Evolutionary conservation across 2,329 filamentous ascomycete genomes (phyloP).

Genomic region (Scortechinia acanthostroma): DNA sequence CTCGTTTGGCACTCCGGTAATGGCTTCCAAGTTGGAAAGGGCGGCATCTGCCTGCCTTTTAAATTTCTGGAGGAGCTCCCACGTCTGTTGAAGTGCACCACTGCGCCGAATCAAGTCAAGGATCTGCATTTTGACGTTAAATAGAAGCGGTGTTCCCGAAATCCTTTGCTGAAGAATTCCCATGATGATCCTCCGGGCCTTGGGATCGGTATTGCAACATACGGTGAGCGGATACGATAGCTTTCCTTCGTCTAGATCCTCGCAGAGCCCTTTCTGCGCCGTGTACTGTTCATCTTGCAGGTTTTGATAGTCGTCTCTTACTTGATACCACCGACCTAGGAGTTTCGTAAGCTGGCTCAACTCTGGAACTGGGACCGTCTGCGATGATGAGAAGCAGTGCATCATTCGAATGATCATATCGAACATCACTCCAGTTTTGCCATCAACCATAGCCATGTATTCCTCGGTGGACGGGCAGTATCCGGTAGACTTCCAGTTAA

Average conservation of each 20-base stretch:
- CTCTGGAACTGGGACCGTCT: conserved; percentile 74
- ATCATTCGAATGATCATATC: conserved; percentile 79
- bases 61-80: too few species aligned
- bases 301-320: conserved; percentile 90
- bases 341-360: conserved; percentile 84
- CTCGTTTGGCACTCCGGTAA: too few species aligned
- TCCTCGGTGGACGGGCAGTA: conserved; percentile 81
- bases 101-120: too few species aligned
- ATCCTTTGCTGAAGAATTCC: too few species aligned
- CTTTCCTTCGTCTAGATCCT: conserved; percentile 94
- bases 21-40: too few species aligned
- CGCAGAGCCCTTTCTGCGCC: conserved; percentile 85
- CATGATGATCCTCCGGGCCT: too few species aligned
- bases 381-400: conserved; percentile 63
- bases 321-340: conserved; percentile 81
- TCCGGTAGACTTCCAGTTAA: conserved; percentile 81
- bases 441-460: conserved; percentile 88
- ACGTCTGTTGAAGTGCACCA: too few species aligned
- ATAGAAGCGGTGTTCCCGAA: too few species aligned
- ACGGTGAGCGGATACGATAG: conserved; percentile 93
- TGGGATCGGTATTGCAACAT: too few species aligned
- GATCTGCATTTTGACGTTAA: too few species aligned
- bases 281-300: conserved; percentile 70
- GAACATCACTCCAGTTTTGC: conserved; percentile 86
- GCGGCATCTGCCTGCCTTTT: too few species aligned